A percentile compares a stretch with the other conserved stretches of the same genome.
Conservation (phyloP, 2,329 filamentous ascomycete genomes). For the Cladobotryum mycophilum region DNA sequence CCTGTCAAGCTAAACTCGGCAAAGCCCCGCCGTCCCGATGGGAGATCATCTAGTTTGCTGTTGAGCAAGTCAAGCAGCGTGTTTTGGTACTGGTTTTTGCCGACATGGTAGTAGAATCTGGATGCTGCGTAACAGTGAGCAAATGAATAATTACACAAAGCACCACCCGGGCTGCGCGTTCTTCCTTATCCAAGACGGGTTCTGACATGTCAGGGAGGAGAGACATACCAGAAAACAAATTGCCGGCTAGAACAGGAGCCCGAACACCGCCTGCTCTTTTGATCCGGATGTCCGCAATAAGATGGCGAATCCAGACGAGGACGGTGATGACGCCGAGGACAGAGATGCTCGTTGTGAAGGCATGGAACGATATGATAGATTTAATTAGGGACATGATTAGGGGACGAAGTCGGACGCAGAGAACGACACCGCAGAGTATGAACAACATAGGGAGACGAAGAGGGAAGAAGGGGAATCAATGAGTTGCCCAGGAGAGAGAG, state of each 20-base stretch:
- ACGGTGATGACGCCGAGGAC: conserved; percentile 6
- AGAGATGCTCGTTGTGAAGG: background rate
- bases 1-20: conserved; percentile 18
- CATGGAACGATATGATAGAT: background rate
- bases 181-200: background rate
- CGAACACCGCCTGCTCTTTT: conserved; percentile 26
- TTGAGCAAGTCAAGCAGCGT: conserved; percentile 14
- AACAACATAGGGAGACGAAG: background rate
- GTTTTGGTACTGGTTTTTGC: conserved; percentile 15
- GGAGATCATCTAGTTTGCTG: conserved; percentile 9
- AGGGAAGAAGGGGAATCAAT: background rate
- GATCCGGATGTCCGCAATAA: conserved; percentile 22
- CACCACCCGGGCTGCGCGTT: background rate
- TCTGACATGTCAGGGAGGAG: background rate
- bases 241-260: conserved; percentile 27
- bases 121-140: conserved; percentile 11
- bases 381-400: background rate
- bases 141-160: background rate
- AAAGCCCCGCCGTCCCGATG: conserved; percentile 8
- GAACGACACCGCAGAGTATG: background rate
- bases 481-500: background rate
- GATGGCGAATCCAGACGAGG: conserved; percentile 17
- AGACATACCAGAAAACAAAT: conserved; percentile 26
- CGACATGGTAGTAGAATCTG: conserved; percentile 14
- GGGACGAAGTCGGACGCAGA: background rate